Evolutionary conservation across 495 filamentous ascomycete species (phyloP), one percentile per base, ranked within the genome.

Genomic region (Xylaria acuta): DNA sequence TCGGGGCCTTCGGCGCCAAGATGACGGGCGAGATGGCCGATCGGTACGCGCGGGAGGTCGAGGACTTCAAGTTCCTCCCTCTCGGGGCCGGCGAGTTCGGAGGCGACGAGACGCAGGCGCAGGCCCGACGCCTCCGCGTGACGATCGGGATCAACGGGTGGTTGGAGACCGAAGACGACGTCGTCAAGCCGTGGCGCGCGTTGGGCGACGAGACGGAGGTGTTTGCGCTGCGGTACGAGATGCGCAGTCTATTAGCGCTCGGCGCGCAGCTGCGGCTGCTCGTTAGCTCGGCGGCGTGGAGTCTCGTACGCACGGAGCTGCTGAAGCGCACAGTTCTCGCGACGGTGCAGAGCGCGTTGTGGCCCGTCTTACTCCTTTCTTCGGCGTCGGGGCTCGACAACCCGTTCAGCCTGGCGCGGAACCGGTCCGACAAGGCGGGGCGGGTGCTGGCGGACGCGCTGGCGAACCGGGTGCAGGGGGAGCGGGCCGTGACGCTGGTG

Each of bases 1-100:
- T 97, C 77, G 94, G 94, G 1, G 94, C 93, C 0, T 95, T 95
- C 71, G 94, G 94, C 0, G 94, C 91, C 0, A 87, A 89, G 47
- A 97, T 97, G 94, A 97, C 93, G 32, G 84, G 94, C 6, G 85
- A 90, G 71, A 92, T 94, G 87, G 90, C 96, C 80, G 93, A 96
- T 72, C 87, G 89, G 71, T 97, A 97, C 78, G 94, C 94, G 0
- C 85, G 87, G 47, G 93, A 97, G 74, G 93, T 97, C 0, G 88
- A 93, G 49, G 94, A 97, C 79, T 97, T 97, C 81, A 89, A 88
- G 14, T 97, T 97, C 79, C 79, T 97, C 25, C 94, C 94, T 0
- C 85, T 94, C 38, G 84, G 87, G 16, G 75, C 85, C 74, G 75
- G 79, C 74, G 74, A 80, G 80, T 82, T 75, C 34, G 74, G 74